Conservation (phyloP, 306 rosid species). For the Heteromeles arbutifolia region DNA sequence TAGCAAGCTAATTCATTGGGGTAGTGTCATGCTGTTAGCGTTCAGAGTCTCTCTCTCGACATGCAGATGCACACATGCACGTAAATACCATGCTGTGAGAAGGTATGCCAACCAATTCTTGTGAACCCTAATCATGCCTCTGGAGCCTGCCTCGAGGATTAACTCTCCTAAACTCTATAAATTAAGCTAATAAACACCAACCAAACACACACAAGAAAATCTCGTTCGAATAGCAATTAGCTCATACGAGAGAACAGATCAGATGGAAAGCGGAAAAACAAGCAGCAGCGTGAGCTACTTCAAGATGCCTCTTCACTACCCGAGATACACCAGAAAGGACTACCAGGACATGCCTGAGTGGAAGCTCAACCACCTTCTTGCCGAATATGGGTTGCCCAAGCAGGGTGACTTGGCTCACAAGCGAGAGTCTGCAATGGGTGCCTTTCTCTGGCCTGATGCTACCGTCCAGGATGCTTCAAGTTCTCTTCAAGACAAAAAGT, state of each 20-base stretch:
- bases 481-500: constrained; percentile 15
- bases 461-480: neutral
- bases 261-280: constrained; percentile 38
- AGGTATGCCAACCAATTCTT: constrained; percentile 59
- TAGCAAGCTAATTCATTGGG: neutral
- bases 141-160: constrained; percentile 14
- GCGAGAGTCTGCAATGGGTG: constrained; percentile 67
- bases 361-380: constrained; percentile 60
- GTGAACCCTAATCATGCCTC: constrained; percentile 49
- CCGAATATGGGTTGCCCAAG: constrained; percentile 62
- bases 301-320: constrained; percentile 82
- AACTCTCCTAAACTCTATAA: neutral
- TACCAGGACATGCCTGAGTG: constrained; percentile 73
- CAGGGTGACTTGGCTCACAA: constrained; percentile 63
- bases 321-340: constrained; percentile 61
- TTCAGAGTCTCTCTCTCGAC: neutral
- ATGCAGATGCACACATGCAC: constrained; percentile 6
- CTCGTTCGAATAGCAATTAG: neutral
- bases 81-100: constrained; percentile 19
- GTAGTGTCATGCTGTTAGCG: neutral
- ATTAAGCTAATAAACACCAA: neutral
- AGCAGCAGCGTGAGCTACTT: constrained; percentile 26
- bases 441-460: constrained; percentile 65
- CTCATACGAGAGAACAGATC: neutral
- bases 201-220: neutral